Conservation (phyloP, 1,284 basidiomycete species). For the Inonotus obliquus region DNA sequence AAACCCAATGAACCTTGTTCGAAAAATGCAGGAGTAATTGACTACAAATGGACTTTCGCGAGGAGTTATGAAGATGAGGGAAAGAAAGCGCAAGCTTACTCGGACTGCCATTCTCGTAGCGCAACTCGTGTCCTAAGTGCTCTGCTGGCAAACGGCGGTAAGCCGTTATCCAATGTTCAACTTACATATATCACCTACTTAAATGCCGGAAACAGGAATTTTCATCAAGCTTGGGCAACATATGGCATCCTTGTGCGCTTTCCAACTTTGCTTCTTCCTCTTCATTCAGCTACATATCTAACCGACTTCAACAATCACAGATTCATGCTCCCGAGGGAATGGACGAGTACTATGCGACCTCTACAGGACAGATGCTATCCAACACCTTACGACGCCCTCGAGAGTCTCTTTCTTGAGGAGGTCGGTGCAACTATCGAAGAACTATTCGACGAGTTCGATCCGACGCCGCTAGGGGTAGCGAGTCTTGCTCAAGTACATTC, state of each 20-base stretch:
- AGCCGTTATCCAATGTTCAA: constrained; percentile 23
- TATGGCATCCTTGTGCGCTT: constrained; percentile 62
- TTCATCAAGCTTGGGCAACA: constrained; percentile 95
- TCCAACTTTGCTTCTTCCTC: neutral
- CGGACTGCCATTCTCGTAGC: constrained; percentile 78
- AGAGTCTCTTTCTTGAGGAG: constrained; percentile 67
- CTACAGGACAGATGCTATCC: constrained; percentile 86
- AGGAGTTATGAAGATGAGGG: constrained; percentile 53
- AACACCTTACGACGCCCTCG: constrained; percentile 66
- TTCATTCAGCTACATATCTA: constrained; percentile 7
- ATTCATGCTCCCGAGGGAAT: constrained; percentile 76
- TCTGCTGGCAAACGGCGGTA: constrained; percentile 83
- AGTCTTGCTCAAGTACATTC: constrained; percentile 95
- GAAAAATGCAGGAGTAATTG: constrained; percentile 47
- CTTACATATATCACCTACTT: neutral
- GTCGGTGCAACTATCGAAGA: constrained; percentile 62
- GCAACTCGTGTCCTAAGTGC: constrained; percentile 74
- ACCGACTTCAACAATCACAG: constrained; percentile 25
- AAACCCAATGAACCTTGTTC: neutral
- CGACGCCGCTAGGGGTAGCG: constrained; percentile 90
- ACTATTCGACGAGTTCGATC: constrained; percentile 81
- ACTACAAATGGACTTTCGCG: constrained; percentile 81
- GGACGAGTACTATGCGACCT: constrained; percentile 62
- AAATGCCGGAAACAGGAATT: constrained; percentile 46
- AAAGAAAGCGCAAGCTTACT: constrained; percentile 54